Percentiles rank a stretch among this genome's conserved stretches.
Evolutionary conservation across 2,329 filamentous ascomycete genomes (phyloP).

Genomic region (Akanthomyces uredinophilus): DNA sequence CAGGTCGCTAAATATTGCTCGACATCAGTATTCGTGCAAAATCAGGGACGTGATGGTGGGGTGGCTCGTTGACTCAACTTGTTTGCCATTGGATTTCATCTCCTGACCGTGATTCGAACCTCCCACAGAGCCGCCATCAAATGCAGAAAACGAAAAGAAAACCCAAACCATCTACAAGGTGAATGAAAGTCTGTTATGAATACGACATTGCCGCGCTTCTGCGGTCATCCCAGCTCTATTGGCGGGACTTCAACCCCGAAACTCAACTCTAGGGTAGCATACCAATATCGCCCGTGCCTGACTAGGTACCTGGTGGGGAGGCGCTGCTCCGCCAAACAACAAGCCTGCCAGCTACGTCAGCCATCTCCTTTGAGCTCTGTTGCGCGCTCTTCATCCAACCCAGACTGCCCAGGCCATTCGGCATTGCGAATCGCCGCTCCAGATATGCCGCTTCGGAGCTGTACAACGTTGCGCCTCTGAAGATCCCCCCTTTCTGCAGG

Average conservation of each 20-base stretch:
- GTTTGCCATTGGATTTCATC: no score
- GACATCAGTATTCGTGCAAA: no score
- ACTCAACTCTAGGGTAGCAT: neutral
- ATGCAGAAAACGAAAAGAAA: no score
- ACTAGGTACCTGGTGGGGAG: slow-evolving; percentile 6
- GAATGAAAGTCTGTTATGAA: no score
- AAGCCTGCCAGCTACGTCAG: slow-evolving; percentile 6
- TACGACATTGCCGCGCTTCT: neutral
- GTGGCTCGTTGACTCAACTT: no score
- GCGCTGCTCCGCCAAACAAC: slow-evolving; percentile 7
- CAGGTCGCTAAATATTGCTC: neutral
- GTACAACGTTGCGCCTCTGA: neutral
- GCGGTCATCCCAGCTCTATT: no score
- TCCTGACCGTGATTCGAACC: no score
- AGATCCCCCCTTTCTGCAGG: neutral
- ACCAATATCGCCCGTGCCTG: neutral
- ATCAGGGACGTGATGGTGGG: no score
- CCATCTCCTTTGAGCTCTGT: slow-evolving; percentile 7
- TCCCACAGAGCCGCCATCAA: no score
- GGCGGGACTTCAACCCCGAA: neutral
- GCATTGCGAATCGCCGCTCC: neutral
- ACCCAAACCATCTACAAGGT: no score
- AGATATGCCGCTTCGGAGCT: slow-evolving; percentile 6
- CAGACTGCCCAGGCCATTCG: neutral
- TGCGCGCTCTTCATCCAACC: slow-evolving; percentile 1